Conservation (phyloP, 202 grass and related monocot species). For the Zoysia matrella region DNA sequence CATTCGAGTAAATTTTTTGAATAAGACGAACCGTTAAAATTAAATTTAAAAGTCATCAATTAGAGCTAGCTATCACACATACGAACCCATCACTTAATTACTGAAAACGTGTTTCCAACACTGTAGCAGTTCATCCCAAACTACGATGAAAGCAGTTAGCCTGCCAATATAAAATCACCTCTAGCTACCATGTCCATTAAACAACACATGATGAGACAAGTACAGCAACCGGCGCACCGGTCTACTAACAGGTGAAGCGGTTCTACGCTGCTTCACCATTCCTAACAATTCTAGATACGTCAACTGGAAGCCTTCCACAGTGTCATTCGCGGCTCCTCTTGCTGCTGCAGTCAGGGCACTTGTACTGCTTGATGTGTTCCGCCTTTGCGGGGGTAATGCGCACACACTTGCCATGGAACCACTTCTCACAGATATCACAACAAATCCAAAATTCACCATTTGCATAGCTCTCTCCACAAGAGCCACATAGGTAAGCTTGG, state of each 20-base stretch:
- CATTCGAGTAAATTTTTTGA: too few species aligned
- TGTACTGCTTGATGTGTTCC: too few species aligned
- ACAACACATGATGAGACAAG: conserved; percentile 32
- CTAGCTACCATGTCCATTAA: conserved; percentile 43
- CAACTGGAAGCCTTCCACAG: background rate
- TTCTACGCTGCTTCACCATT: conserved; percentile 16
- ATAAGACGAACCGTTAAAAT: too few species aligned
- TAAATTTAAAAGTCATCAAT: too few species aligned
- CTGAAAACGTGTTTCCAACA: conserved; percentile 26
- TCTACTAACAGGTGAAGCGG: conserved; percentile 26
- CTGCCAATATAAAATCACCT: conserved; percentile 19
- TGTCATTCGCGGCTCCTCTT: background rate
- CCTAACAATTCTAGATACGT: conserved; percentile 54
- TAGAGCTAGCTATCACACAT: conserved; percentile 32
- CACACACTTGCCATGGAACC: too few species aligned
- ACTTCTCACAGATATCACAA: too few species aligned
- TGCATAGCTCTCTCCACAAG: too few species aligned
- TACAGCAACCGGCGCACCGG: conserved; percentile 29
- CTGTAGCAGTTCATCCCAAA: conserved; percentile 37
- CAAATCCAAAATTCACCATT: too few species aligned
- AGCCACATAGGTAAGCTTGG: conserved; percentile 57
- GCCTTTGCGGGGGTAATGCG: too few species aligned
- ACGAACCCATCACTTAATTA: conserved; percentile 38
- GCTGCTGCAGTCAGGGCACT: too few species aligned
- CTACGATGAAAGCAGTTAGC: conserved; percentile 10